A percentile compares a stretch with the other conserved stretches of the same genome.
These are phyloP conservation scores for Dothidotthia symphoricarpi DNA, from an alignment of 2,329 filamentous ascomycete species.

Conservation along the genomic window DNA sequence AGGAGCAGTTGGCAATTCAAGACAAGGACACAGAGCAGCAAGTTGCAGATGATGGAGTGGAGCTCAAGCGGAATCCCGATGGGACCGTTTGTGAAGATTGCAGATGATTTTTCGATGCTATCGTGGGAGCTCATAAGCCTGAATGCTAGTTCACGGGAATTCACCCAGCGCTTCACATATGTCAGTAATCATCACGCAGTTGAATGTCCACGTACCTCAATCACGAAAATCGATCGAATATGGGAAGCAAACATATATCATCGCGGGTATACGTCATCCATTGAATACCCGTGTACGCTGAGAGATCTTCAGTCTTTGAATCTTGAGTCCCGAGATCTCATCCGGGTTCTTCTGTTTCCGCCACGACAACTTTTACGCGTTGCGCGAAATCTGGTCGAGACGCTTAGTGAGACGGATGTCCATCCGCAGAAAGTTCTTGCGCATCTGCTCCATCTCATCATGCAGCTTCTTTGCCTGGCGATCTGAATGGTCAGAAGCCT, in stretches of 20 bases:
- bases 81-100: conserved; percentile 42
- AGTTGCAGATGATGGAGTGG: neutral
- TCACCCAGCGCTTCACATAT: conserved; percentile 6
- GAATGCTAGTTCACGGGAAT: neutral
- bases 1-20: conserved; percentile 8
- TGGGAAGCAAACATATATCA: too few species aligned
- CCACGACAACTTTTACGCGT: too few species aligned
- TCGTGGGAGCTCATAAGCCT: neutral
- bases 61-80: conserved; percentile 35
- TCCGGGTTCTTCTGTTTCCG: too few species aligned
- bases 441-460: conserved; percentile 13
- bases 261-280: too few species aligned
- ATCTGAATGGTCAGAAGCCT: conserved; percentile 1
- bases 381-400: conserved; percentile 8
- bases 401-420: conserved; percentile 20
- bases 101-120: conserved; percentile 12
- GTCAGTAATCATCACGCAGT: too few species aligned
- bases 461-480: conserved; percentile 9
- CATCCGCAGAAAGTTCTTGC: conserved; percentile 16
- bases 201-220: too few species aligned
- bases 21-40: neutral
- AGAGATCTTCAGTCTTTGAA: too few species aligned
- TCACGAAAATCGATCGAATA: too few species aligned
- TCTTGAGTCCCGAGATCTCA: too few species aligned
- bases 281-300: too few species aligned